Conservation (phyloP, 768 basidiomycete species). For the Suillus cothurnatus region DNA sequence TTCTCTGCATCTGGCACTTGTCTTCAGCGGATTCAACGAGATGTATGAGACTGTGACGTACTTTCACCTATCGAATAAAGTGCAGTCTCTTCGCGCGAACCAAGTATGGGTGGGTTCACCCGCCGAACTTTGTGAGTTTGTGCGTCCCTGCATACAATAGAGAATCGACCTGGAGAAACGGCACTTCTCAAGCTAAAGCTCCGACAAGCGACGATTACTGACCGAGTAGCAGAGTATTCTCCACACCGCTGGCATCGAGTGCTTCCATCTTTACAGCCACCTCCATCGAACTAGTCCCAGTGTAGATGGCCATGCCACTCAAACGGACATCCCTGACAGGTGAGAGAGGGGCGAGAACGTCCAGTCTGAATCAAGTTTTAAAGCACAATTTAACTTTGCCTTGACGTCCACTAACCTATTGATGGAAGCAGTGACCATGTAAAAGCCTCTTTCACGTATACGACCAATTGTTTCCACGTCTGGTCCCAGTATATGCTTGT, state of each 20-base stretch:
- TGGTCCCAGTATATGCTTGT: conserved; percentile 79
- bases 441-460: conserved; percentile 67
- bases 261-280: conserved; percentile 86
- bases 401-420: conserved; percentile 53
- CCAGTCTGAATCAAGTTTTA: conserved; percentile 47
- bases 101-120: conserved; percentile 63
- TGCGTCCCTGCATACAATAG: conserved; percentile 84
- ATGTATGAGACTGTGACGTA: conserved; percentile 31
- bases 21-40: not conserved
- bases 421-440: conserved; percentile 83
- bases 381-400: not conserved
- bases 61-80: conserved; percentile 71
- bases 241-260: conserved; percentile 44
- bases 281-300: conserved; percentile 79
- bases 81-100: conserved; percentile 61
- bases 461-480: conserved; percentile 53
- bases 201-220: conserved; percentile 24
- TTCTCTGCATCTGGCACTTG: conserved; percentile 60
- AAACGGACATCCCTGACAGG: conserved; percentile 69
- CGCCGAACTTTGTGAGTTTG: conserved; percentile 60
- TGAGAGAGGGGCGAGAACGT: conserved; percentile 63
- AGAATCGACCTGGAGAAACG: conserved; percentile 72
- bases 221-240: conserved; percentile 67
- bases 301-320: conserved; percentile 81
- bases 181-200: conserved; percentile 1